These are phyloP conservation scores for Apiospora marii DNA, from an alignment of 2,329 filamentous ascomycete species.

Conservation along the genomic window DNA sequence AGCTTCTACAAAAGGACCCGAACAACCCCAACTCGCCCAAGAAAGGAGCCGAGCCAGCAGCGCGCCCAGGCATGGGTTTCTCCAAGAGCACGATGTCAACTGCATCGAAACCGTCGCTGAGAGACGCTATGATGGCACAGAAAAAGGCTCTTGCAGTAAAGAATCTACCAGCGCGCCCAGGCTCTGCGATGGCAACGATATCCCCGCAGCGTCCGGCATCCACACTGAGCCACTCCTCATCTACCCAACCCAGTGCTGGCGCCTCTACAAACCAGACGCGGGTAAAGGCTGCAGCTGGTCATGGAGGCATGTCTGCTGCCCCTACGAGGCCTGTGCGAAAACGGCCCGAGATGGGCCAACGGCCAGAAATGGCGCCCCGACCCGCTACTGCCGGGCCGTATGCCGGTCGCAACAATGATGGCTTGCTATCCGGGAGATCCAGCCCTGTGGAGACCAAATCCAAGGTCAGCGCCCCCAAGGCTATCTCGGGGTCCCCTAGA, in stretches of 20 bases:
- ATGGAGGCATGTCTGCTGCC: conserved; percentile 68
- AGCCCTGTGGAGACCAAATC: conserved; percentile 57
- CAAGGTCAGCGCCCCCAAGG: conserved; percentile 58
- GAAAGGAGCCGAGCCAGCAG: conserved; percentile 54
- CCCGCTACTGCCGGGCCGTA: conserved; percentile 73
- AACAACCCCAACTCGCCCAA: conserved; percentile 78
- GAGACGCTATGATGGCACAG: conserved; percentile 85
- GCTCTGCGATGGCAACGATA: conserved; percentile 70
- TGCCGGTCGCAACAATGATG: conserved; percentile 64
- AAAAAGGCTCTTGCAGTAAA: conserved; percentile 65
- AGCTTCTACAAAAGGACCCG: conserved; percentile 81
- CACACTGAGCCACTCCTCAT: conserved; percentile 42
- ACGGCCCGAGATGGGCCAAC: conserved; percentile 63
- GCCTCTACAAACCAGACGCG: conserved; percentile 49
- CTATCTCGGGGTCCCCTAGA: conserved; percentile 61
- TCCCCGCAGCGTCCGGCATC: conserved; percentile 57
- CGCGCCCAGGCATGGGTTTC: conserved; percentile 65
- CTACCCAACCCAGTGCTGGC: conserved; percentile 45
- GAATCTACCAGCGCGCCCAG: conserved; percentile 64
- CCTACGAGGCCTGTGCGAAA: conserved; percentile 68
- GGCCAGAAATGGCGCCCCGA: conserved; percentile 65
- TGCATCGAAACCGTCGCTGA: conserved; percentile 70
- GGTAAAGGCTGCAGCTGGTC: conserved; percentile 52
- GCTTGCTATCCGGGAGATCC: conserved; percentile 47
- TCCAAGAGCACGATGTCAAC: conserved; percentile 67